Evolutionary conservation across 192 early-diverging fungal species (phyloP).

Genomic region (Rhizoclosmatium sp.): DNA sequence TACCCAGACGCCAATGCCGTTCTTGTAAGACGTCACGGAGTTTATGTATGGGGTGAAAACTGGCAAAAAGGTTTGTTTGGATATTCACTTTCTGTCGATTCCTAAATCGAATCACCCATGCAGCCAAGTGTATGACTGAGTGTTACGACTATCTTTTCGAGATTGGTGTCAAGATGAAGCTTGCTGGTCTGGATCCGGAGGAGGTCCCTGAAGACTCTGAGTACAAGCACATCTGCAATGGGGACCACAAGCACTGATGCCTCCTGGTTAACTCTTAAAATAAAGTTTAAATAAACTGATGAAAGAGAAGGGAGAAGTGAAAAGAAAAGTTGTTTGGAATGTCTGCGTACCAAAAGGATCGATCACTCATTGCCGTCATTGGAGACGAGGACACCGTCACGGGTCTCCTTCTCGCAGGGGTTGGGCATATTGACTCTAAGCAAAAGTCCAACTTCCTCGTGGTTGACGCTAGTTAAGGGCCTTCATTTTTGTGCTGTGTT

Average conservation of each 20-base stretch:
- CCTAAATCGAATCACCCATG: background rate
- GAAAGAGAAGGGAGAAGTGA: background rate
- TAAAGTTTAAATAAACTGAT: background rate
- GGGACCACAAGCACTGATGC: background rate
- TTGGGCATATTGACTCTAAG: conserved; percentile 93
- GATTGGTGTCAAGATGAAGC: conserved; percentile 92
- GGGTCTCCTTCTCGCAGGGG: conserved; percentile 95
- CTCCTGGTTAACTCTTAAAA: background rate
- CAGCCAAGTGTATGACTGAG: conserved; percentile 95
- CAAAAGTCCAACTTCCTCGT: conserved; percentile 96
- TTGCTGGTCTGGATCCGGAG: conserved; percentile 80
- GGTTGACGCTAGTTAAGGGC: conserved; percentile 84
- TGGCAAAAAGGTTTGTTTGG: conserved; percentile 81
- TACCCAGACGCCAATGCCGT: conserved; percentile 94
- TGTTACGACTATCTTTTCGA: conserved; percentile 99
- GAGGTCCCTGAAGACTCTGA: conserved; percentile 56
- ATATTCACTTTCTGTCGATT: background rate
- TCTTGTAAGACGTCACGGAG: conserved; percentile 92
- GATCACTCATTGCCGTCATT: conserved; percentile 60
- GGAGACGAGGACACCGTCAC: conserved; percentile 80
- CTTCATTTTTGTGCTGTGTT: background rate
- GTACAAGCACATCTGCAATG: conserved; percentile 46
- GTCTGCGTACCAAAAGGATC: conserved; percentile 50
- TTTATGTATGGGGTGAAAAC: conserved; percentile 96
- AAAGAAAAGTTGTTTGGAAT: background rate